These are phyloP conservation scores for Huntiella savannae DNA, from an alignment of 2,329 filamentous ascomycete genomes.

Conservation along the genomic window DNA sequence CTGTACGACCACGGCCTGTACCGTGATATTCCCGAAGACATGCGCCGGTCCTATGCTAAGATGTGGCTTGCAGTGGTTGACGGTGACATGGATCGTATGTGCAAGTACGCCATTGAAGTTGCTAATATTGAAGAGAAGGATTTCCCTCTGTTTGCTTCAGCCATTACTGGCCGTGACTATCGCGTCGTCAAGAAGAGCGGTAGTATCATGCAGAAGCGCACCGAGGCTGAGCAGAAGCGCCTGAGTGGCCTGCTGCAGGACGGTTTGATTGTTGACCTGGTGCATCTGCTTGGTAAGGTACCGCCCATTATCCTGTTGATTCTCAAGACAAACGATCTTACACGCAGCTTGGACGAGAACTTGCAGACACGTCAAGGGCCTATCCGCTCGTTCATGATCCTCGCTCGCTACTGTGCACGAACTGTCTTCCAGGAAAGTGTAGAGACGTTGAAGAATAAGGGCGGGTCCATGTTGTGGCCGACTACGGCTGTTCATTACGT, in stretches of 20 bases:
- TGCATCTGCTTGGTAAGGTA: conserved; percentile 72
- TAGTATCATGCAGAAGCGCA: conserved; percentile 39
- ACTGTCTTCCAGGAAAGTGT: conserved; percentile 47
- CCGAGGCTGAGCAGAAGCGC: conserved; percentile 61
- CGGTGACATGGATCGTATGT: conserved; percentile 69
- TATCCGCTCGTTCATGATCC: conserved; percentile 45
- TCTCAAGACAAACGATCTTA: conserved; percentile 93
- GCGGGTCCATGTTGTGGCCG: conserved; percentile 39
- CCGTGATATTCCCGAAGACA: conserved; percentile 62
- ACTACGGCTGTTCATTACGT: conserved; percentile 34
- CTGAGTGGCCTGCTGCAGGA: conserved; percentile 73
- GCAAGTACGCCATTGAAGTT: conserved; percentile 71
- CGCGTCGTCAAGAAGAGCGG: conserved; percentile 41
- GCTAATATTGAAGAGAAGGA: conserved; percentile 76
- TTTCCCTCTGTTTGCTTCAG: conserved; percentile 87
- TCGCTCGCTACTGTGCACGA: conserved; percentile 47
- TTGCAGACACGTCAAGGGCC: conserved; percentile 54
- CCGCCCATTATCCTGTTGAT: conserved; percentile 86
- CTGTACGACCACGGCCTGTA: conserved; percentile 96
- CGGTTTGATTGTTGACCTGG: conserved; percentile 71
- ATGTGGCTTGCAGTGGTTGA: conserved; percentile 95
- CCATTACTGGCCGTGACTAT: conserved; percentile 89
- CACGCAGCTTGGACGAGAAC: conserved; percentile 80
- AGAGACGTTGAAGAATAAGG: conserved; percentile 29
- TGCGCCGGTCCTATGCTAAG: conserved; percentile 80